These are phyloP conservation scores for Beauveria bassiana DNA, from an alignment of 2,329 filamentous ascomycete genomes.

Conservation along the genomic window DNA sequence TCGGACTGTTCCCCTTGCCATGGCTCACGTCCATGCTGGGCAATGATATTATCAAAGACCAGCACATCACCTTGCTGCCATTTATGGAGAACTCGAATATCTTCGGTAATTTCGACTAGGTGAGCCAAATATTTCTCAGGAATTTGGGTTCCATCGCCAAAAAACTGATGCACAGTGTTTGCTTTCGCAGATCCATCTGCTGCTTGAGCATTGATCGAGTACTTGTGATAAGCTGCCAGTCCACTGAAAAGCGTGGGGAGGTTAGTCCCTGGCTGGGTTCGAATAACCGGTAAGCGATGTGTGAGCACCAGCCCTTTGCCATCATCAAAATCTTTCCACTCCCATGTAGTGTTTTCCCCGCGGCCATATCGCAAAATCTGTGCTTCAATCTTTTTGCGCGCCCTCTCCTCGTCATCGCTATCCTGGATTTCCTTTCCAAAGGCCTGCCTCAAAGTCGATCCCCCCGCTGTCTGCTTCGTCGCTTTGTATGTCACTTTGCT, in stretches of 20 bases:
- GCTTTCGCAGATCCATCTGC: constrained; percentile 18
- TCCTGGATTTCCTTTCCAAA: constrained; percentile 40
- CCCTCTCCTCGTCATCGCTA: constrained; percentile 33
- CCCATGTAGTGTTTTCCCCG: constrained; percentile 37
- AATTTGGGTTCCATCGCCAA: constrained; percentile 38
- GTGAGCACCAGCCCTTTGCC: constrained; percentile 27
- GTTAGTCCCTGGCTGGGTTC: constrained; percentile 37
- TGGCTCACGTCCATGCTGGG: constrained; percentile 40
- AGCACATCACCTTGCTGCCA: constrained; percentile 40
- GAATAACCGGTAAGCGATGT: constrained; percentile 37
- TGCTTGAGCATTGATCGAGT: constrained; percentile 2
- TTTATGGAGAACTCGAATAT: constrained; percentile 39
- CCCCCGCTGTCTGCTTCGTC: constrained; percentile 35
- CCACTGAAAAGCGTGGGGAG: constrained; percentile 39
- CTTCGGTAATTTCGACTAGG: constrained; percentile 37
- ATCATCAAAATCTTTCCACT: constrained; percentile 34
- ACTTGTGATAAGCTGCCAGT: constrained; percentile 37
- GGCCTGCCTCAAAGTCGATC: constrained; percentile 33
- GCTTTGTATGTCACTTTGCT: constrained; percentile 31
- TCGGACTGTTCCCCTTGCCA: constrained; percentile 39
- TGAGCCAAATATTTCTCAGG: constrained; percentile 35
- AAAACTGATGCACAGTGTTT: constrained; percentile 29
- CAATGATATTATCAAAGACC: constrained; percentile 40
- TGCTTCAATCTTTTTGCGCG: constrained; percentile 36
- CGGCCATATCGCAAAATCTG: constrained; percentile 40